These are phyloP conservation scores for Malassezia yamatoensis DNA, from an alignment of 1,284 basidiomycete genomes.

Conservation along the genomic window DNA sequence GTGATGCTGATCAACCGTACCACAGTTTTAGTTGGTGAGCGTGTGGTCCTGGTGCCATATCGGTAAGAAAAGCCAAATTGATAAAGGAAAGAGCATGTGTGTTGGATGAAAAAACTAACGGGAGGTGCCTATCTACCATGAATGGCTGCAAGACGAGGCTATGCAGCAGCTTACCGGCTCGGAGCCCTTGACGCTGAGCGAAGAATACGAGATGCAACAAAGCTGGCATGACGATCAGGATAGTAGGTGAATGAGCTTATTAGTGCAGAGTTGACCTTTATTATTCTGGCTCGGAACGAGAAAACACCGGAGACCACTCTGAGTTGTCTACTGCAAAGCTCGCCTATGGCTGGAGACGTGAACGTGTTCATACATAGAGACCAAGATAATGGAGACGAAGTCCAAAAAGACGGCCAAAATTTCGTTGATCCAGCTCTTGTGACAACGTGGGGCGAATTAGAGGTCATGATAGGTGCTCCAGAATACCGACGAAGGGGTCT, in stretches of 20 bases:
- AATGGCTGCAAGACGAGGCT: conserved; percentile 75
- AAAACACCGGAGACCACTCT: neutral
- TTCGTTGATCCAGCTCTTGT: too few species aligned
- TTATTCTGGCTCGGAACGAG: conserved; percentile 12
- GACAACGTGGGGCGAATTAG: conserved; percentile 56
- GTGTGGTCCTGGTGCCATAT: conserved; percentile 16
- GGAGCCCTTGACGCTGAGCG: conserved; percentile 67
- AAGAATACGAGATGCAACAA: conserved; percentile 83
- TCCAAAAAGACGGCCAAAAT: neutral
- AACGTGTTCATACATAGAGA: conserved; percentile 63
- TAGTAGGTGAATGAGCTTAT: conserved; percentile 53
- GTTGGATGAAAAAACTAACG: neutral
- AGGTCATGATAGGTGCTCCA: conserved; percentile 74
- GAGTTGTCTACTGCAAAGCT: conserved; percentile 47
- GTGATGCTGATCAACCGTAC: conserved; percentile 8
- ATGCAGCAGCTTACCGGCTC: conserved; percentile 73
- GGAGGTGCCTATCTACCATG: conserved; percentile 56
- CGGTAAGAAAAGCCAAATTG: neutral
- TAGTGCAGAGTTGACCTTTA: conserved; percentile 66
- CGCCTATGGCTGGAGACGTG: conserved; percentile 76
- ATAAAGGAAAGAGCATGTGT: conserved; percentile 10
- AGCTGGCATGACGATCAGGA: conserved; percentile 81
- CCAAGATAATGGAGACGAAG: conserved; percentile 18
- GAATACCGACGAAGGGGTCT: conserved; percentile 57
- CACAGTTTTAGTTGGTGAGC: conserved; percentile 12